Evolutionary conservation across 2,329 filamentous ascomycete species (phyloP).

Genomic region (Pseudonectria buxi): DNA sequence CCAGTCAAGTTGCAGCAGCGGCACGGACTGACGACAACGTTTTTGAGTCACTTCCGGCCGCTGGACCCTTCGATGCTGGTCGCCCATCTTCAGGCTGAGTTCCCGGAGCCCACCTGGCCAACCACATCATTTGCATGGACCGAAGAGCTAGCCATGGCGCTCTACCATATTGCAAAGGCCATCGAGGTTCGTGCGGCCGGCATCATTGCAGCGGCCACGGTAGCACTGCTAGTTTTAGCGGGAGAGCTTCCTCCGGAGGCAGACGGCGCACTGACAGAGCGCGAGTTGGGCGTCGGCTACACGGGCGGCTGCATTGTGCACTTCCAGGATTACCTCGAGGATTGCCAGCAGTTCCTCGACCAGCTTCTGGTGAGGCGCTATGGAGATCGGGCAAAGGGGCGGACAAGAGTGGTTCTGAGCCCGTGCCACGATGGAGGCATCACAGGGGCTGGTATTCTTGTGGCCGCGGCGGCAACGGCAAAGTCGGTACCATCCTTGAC

Average conservation of each 20-base stretch:
- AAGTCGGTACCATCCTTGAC: constrained; percentile 6
- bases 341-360: constrained; percentile 65
- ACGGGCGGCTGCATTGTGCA: constrained; percentile 76
- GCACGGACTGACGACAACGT: constrained; percentile 64
- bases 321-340: constrained; percentile 65
- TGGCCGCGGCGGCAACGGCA: constrained; percentile 37
- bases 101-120: constrained; percentile 39
- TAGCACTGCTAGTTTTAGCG: constrained; percentile 63
- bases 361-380: constrained; percentile 33
- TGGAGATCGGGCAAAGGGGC: constrained; percentile 20
- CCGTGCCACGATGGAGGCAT: constrained; percentile 58
- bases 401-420: constrained; percentile 40
- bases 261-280: constrained; percentile 9
- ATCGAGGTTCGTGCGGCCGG: constrained; percentile 68
- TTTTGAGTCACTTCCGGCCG: constrained; percentile 63
- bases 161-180: constrained; percentile 61
- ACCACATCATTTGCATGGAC: constrained; percentile 55
- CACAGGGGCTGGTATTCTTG: constrained; percentile 54
- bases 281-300: constrained; percentile 68
- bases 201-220: constrained; percentile 64
- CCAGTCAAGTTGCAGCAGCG: constrained; percentile 49
- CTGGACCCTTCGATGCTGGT: constrained; percentile 37
- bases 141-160: constrained; percentile 46
- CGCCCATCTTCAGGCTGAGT: constrained; percentile 42
- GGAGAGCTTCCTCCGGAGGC: constrained; percentile 51